These are phyloP conservation scores for Leishmania amazonensis DNA, from an alignment of 208 protist species.

Conservation along the genomic window DNA sequence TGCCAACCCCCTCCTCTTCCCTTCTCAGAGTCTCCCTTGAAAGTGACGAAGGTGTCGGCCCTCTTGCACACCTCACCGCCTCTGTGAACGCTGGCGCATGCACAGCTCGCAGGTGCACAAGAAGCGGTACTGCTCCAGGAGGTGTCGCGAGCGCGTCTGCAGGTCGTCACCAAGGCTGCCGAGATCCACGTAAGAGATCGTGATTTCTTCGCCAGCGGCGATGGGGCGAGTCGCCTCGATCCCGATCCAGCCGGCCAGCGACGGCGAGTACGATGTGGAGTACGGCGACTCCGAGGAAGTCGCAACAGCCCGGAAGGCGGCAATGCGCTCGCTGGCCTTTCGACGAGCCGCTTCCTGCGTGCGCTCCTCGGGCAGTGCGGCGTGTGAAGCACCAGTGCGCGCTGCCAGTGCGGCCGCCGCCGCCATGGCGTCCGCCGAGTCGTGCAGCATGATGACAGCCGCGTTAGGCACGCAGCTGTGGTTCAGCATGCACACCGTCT, in stretches of 20 bases:
- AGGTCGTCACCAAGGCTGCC: conserved; percentile 47
- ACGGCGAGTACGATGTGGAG: conserved; percentile 18
- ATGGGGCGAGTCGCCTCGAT: conserved; percentile 62
- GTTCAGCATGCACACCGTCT: conserved; percentile 80
- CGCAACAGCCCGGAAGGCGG: conserved; percentile 23
- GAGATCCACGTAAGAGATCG: conserved; percentile 83
- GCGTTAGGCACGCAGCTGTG: conserved; percentile 83
- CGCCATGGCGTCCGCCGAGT: conserved; percentile 23
- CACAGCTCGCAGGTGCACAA: conserved; percentile 63
- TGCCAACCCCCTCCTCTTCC: not conserved
- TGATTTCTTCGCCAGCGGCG: conserved; percentile 73
- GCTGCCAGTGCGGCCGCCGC: not conserved
- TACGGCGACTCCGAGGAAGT: conserved; percentile 16
- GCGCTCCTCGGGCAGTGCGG: not conserved
- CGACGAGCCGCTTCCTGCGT: conserved; percentile 3
- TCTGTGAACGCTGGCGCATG: conserved; percentile 33
- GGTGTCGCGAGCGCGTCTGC: conserved; percentile 33
- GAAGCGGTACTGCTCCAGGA: conserved; percentile 79
- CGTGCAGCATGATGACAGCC: conserved; percentile 55
- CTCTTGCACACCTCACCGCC: conserved; percentile 1
- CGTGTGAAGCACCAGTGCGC: not conserved
- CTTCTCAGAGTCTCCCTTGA: not conserved
- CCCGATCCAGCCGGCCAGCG: conserved; percentile 34
- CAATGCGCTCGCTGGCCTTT: conserved; percentile 2
- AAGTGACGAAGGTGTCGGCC: not conserved